Conservation (phyloP, 257 asterid species). For the Nicotiana attenuata region DNA sequence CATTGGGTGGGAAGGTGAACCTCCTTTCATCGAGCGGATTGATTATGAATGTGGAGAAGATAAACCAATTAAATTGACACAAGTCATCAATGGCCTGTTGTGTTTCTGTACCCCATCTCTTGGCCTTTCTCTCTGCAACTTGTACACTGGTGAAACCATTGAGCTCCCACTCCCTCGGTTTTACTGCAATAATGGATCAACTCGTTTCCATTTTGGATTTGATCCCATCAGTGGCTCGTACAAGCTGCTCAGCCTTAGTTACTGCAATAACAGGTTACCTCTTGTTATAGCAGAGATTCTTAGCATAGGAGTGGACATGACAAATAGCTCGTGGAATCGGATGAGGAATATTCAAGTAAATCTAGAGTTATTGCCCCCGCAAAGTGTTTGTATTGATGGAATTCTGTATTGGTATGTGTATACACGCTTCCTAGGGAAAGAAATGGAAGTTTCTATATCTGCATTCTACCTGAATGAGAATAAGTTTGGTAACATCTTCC, state of each 20-base stretch:
- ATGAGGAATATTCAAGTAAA: neutral
- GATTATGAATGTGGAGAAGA: neutral
- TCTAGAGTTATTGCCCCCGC: neutral
- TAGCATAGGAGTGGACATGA: neutral
- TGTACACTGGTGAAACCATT: neutral
- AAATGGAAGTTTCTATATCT: neutral
- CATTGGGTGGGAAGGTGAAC: neutral
- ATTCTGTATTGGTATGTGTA: neutral
- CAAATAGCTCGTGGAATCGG: neutral
- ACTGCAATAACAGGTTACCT: neutral
- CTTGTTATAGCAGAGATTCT: neutral
- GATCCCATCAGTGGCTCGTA: neutral
- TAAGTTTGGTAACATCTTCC: neutral
- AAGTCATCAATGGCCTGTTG: neutral
- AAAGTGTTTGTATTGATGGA: neutral
- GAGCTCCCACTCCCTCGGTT: neutral
- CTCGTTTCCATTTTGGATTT: neutral
- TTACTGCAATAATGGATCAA: neutral
- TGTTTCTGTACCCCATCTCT: neutral
- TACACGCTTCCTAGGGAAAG: neutral
- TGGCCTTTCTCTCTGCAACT: neutral
- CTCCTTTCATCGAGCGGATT: neutral
- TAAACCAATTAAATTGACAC: neutral
- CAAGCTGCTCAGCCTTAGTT: neutral
- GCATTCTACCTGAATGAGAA: neutral